phyloP scores from a whole-genome alignment of 176 grass and related monocot genomes.

The Phoenix dactylifera region DNA sequence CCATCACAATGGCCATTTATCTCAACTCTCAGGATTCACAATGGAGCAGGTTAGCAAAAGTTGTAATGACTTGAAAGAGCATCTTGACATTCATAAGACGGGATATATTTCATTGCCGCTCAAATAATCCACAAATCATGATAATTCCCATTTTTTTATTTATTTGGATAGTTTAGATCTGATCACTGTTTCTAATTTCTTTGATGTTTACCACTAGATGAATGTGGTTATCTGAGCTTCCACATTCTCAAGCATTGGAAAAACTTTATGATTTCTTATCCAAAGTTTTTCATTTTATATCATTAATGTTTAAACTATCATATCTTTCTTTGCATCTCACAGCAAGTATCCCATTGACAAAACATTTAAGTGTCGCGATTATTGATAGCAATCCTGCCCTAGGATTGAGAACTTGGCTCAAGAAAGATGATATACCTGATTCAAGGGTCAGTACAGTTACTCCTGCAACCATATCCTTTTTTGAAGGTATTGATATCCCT shows the following conservation, averaged over 20 bases:
- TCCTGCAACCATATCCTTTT: slow-evolving; percentile 79
- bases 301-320: too few relatives aligned
- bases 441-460: slow-evolving; percentile 91
- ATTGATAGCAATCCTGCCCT: slow-evolving; percentile 71
- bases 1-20: too few relatives aligned
- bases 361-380: slow-evolving; percentile 59
- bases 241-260: too few relatives aligned
- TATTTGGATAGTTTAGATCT: too few relatives aligned
- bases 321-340: slow-evolving; percentile 17
- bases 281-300: too few relatives aligned
- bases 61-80: background rate
- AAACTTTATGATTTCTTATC: too few relatives aligned
- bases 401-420: slow-evolving; percentile 42
- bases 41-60: background rate
- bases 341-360: slow-evolving; percentile 71
- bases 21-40: background rate
- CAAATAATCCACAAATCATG: too few relatives aligned
- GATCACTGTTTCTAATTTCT: too few relatives aligned
- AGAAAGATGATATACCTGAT: slow-evolving; percentile 51
- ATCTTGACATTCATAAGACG: background rate
- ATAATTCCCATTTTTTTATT: too few relatives aligned
- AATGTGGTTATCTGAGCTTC: too few relatives aligned
- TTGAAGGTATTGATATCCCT: slow-evolving; percentile 44
- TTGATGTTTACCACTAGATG: too few relatives aligned
- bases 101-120: too few relatives aligned